Evolutionary conservation across 2,329 filamentous ascomycete species (phyloP).

Genomic region (Penicillium sp.): DNA sequence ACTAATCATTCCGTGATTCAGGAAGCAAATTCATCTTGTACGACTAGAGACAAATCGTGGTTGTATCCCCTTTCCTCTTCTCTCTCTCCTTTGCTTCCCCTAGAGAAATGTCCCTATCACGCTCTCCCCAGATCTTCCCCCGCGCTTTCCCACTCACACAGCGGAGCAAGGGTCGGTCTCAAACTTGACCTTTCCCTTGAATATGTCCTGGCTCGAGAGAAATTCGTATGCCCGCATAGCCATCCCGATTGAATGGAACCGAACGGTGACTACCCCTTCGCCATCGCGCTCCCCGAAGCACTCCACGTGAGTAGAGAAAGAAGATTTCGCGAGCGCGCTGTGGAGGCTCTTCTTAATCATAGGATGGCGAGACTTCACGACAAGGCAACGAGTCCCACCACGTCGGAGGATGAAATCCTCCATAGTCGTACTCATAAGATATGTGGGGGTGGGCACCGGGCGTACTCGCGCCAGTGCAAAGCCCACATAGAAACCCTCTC

Average conservation of each 20-base stretch:
- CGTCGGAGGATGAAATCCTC: conserved; percentile 1
- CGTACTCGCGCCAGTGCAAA: conserved; percentile 1
- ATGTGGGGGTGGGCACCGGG: conserved; percentile 10
- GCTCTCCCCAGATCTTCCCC: not conserved
- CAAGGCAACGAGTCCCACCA: conserved; percentile 7
- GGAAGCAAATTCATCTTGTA: too few relatives aligned
- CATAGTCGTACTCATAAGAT: not conserved
- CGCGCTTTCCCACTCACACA: not conserved
- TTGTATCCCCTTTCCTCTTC: too few relatives aligned
- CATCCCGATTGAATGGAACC: conserved; percentile 10
- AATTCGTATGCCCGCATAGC: conserved; percentile 1
- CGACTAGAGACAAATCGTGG: too few relatives aligned
- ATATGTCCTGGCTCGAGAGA: not conserved
- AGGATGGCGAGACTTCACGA: not conserved
- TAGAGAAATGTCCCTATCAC: not conserved
- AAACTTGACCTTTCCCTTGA: not conserved
- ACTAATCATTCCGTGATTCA: too few relatives aligned
- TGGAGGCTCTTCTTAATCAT: not conserved
- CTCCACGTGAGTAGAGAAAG: conserved; percentile 1
- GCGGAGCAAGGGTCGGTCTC: not conserved
- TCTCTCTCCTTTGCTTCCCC: not conserved
- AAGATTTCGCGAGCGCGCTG: not conserved
- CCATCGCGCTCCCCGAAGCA: conserved; percentile 6
- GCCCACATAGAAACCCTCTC: conserved; percentile 8
- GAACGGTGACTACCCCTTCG: conserved; percentile 1